Percentiles rank a stretch among this genome's conserved stretches.
Conservation (phyloP, 768 basidiomycete species). For the Cystofilobasidium capitatum region DNA sequence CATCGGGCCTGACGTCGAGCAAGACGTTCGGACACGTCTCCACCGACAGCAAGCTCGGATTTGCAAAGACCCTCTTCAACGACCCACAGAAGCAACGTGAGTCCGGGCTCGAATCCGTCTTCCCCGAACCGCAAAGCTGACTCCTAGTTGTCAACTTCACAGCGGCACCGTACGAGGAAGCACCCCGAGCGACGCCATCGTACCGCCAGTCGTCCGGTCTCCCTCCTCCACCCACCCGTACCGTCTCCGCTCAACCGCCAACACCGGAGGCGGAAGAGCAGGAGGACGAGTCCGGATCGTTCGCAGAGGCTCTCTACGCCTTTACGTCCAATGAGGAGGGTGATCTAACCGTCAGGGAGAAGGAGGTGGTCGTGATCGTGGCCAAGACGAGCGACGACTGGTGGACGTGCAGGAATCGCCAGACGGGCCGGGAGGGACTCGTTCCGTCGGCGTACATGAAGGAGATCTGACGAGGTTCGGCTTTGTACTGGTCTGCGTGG, state of each 20-base stretch:
- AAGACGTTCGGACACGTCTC: constrained; percentile 25
- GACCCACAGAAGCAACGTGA: constrained; percentile 18
- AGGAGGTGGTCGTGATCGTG: constrained; percentile 21
- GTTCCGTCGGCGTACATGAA: constrained; percentile 23
- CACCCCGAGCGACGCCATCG: constrained; percentile 10
- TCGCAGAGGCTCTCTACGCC: background rate
- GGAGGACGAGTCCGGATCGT: constrained; percentile 8
- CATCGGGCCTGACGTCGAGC: background rate
- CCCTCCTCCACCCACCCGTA: constrained; percentile 21
- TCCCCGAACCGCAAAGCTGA: background rate
- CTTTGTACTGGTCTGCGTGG: too few relatives aligned
- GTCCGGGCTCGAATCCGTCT: background rate
- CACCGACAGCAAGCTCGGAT: constrained; percentile 15
- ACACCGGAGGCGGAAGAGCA: constrained; percentile 10
- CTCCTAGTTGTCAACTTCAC: background rate
- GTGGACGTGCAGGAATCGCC: constrained; percentile 21
- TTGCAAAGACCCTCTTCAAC: constrained; percentile 21
- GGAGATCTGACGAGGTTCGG: constrained; percentile 14
- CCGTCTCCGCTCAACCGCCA: constrained; percentile 5
- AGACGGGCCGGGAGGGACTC: constrained; percentile 22
- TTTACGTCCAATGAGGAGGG: constrained; percentile 10
- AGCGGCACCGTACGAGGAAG: background rate
- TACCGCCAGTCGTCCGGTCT: background rate
- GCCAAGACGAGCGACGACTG: constrained; percentile 25
- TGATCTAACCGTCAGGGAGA: constrained; percentile 20